Percentiles rank a stretch among this genome's conserved stretches.
phyloP scores from a whole-genome alignment of 768 basidiomycete genomes.

The Lactarius akahatsu region DNA sequence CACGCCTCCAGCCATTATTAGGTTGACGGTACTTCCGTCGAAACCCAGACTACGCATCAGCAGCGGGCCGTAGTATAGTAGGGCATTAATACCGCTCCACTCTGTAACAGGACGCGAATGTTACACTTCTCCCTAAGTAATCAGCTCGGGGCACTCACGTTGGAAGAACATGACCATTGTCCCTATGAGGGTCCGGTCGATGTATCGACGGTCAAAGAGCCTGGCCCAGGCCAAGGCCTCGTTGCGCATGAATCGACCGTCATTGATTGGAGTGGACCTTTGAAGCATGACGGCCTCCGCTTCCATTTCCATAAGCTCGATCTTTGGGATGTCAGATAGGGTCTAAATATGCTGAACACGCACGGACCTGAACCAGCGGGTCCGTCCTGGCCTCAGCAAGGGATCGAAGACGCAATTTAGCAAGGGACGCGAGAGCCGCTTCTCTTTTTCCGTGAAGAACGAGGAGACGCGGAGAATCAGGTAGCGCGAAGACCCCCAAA shows the following conservation, averaged over 20 bases:
- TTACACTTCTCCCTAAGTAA: neutral
- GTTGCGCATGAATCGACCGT: slow-evolving; percentile 16
- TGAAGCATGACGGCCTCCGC: slow-evolving; percentile 59
- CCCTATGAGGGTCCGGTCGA: slow-evolving; percentile 65
- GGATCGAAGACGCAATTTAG: slow-evolving; percentile 51
- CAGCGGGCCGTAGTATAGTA: slow-evolving; percentile 80
- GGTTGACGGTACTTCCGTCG: slow-evolving; percentile 53
- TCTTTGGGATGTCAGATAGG: slow-evolving; percentile 37
- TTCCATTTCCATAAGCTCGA: slow-evolving; percentile 76
- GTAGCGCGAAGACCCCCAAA: slow-evolving; percentile 57
- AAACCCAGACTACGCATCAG: slow-evolving; percentile 65
- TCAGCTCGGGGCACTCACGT: slow-evolving; percentile 47
- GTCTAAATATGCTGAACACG: neutral
- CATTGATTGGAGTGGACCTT: slow-evolving; percentile 36
- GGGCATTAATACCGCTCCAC: slow-evolving; percentile 85
- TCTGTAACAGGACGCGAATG: slow-evolving; percentile 42
- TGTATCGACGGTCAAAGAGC: slow-evolving; percentile 54
- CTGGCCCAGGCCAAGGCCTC: slow-evolving; percentile 54
- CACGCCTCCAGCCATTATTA: slow-evolving; percentile 75
- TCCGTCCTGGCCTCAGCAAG: slow-evolving; percentile 49
- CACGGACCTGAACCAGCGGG: slow-evolving; percentile 48
- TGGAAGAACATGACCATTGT: slow-evolving; percentile 81
- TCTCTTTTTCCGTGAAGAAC: slow-evolving; percentile 53
- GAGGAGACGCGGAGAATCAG: slow-evolving; percentile 61
- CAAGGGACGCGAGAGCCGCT: slow-evolving; percentile 59